A percentile compares a stretch with the other conserved stretches of the same genome.
Conservation (phyloP, 177 flowering plant genomes). For the Vitis hybrid region DNA sequence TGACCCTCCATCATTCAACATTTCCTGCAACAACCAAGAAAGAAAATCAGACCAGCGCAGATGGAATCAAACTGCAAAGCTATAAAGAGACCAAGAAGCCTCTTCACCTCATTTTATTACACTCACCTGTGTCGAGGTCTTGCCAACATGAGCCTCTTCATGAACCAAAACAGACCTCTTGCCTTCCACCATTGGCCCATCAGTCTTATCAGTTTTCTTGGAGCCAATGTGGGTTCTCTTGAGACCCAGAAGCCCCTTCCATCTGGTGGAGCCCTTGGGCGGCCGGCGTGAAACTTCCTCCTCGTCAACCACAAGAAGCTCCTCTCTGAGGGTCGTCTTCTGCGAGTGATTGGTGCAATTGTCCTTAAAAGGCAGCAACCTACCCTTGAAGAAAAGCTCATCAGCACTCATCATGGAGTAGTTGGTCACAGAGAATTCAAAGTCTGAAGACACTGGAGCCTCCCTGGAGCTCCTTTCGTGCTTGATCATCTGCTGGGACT, state of each 20-base stretch:
- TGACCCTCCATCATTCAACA: conserved; percentile 27
- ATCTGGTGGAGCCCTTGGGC: conserved; percentile 49
- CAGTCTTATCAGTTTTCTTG: conserved; percentile 44
- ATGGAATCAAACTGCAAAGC: neutral
- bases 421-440: conserved; percentile 66
- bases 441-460: conserved; percentile 59
- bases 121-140: conserved; percentile 28
- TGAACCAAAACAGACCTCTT: conserved; percentile 19
- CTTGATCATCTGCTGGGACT: conserved; percentile 41
- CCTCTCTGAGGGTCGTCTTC: conserved; percentile 68
- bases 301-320: conserved; percentile 59
- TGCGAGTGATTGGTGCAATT: conserved; percentile 29
- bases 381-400: conserved; percentile 77
- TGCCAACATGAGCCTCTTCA: conserved; percentile 23
- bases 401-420: conserved; percentile 78
- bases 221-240: conserved; percentile 47
- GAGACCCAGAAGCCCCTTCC: conserved; percentile 79
- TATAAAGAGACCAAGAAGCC: neutral
- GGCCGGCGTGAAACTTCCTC: conserved; percentile 37
- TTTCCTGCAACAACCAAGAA: conserved; percentile 23
- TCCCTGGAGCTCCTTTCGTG: conserved; percentile 35
- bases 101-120: neutral
- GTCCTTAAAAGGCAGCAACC: conserved; percentile 65
- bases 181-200: conserved; percentile 20
- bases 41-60: neutral